Percentiles rank a stretch among this genome's conserved stretches.
These are phyloP conservation scores for Ophiosphaerella narmari DNA, from an alignment of 2,329 filamentous ascomycete genomes.

Conservation along the genomic window DNA sequence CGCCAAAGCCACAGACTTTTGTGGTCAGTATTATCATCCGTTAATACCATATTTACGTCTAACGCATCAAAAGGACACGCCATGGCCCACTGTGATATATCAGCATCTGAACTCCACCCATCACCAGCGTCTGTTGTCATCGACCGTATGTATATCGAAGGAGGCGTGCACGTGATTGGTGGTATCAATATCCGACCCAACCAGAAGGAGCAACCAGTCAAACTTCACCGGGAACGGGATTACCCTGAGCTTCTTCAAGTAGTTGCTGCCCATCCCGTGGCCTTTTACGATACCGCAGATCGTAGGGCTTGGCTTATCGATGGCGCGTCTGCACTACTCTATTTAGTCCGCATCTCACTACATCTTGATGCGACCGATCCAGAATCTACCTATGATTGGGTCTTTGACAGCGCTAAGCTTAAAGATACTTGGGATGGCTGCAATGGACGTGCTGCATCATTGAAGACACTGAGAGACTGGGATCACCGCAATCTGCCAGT, in stretches of 20 bases:
- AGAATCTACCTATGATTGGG: conserved; percentile 4
- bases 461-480: conserved; percentile 4
- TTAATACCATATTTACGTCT: not conserved
- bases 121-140: conserved; percentile 1
- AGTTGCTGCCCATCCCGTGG: conserved; percentile 7
- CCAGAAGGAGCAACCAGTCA: conserved; percentile 2
- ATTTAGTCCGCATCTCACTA: conserved; percentile 26
- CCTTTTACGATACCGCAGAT: conserved; percentile 27
- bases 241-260: not conserved
- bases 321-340: conserved; percentile 45
- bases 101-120: not conserved
- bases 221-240: conserved; percentile 2
- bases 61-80: not conserved
- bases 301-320: conserved; percentile 45
- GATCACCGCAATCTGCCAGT: not conserved
- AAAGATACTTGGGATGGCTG: conserved; percentile 4
- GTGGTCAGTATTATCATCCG: not conserved
- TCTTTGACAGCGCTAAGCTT: not conserved
- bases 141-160: conserved; percentile 6
- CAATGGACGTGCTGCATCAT: not conserved
- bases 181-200: conserved; percentile 1
- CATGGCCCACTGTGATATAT: not conserved
- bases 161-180: not conserved
- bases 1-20: conserved; percentile 1
- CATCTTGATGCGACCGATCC: not conserved